These are phyloP conservation scores for Sclerotinia trifoliorum DNA, from an alignment of 2,329 filamentous ascomycete species.

Conservation along the genomic window DNA sequence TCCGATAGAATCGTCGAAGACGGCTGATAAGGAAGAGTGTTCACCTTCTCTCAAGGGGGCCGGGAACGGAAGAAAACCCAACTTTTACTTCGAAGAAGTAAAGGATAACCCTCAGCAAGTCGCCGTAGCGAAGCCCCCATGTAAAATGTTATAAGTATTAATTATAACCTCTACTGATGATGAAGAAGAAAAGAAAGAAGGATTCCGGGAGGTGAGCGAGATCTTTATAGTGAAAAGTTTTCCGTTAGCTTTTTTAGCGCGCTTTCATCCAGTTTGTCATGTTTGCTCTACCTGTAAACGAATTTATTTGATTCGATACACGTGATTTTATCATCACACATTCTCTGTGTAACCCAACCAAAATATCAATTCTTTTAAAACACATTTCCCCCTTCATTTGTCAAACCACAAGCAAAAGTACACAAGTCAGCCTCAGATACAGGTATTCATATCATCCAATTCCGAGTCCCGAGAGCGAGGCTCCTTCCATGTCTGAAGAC, in stretches of 20 bases:
- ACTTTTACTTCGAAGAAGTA: conserved; percentile 27
- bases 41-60: conserved; percentile 43
- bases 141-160: conserved; percentile 42
- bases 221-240: conserved; percentile 25
- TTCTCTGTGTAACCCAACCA: neutral
- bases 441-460: neutral
- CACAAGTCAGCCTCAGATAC: neutral
- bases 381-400: neutral
- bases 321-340: neutral
- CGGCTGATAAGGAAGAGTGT: conserved; percentile 47
- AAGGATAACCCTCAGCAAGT: conserved; percentile 45
- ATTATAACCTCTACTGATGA: conserved; percentile 43
- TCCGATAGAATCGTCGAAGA: conserved; percentile 40
- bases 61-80: conserved; percentile 47
- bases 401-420: neutral
- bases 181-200: conserved; percentile 33
- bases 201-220: neutral
- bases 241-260: conserved; percentile 21
- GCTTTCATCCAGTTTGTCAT: neutral
- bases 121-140: conserved; percentile 44
- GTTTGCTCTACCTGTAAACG: neutral
- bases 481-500: neutral
- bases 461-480: neutral
- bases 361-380: neutral
- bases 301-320: neutral